A percentile compares a stretch with the other conserved stretches of the same genome.
These are phyloP conservation scores for Lactarius quietus DNA, from an alignment of 768 basidiomycete species.

Conservation along the genomic window DNA sequence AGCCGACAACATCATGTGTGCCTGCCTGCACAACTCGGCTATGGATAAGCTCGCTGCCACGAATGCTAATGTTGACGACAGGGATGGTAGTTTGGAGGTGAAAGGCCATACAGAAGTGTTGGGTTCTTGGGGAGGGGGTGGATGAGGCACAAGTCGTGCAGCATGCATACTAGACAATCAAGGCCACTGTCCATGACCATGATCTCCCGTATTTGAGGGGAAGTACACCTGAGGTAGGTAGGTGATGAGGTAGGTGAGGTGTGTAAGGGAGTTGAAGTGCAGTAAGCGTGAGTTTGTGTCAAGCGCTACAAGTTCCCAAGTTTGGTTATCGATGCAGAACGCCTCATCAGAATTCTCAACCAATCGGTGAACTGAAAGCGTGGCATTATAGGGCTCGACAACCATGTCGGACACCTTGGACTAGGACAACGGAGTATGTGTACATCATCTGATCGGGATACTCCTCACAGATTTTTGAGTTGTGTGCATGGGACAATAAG, in stretches of 20 bases:
- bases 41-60: conserved; percentile 89
- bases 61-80: conserved; percentile 94
- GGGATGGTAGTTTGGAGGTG: conserved; percentile 56
- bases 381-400: too few relatives aligned
- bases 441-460: conserved; percentile 99
- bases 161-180: conserved; percentile 88
- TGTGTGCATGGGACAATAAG: too few relatives aligned
- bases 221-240: too few relatives aligned
- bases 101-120: conserved; percentile 70
- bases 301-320: too few relatives aligned
- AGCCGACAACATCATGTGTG: conserved; percentile 88
- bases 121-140: conserved; percentile 82
- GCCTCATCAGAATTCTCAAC: too few relatives aligned
- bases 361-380: too few relatives aligned
- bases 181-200: conserved; percentile 98
- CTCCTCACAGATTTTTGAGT: conserved; percentile 99
- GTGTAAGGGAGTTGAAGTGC: conserved; percentile 90
- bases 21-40: conserved; percentile 93
- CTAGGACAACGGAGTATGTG: conserved; percentile 98
- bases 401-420: conserved; percentile 99
- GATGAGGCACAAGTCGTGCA: conserved; percentile 82
- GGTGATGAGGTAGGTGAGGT: conserved; percentile 95
- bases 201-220: conserved; percentile 96
- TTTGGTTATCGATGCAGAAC: too few relatives aligned
- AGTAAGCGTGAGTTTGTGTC: conserved; percentile 58